A percentile compares a stretch with the other conserved stretches of the same genome.
phyloP scores from a whole-genome alignment of 2,329 filamentous ascomycete genomes.

The Xylariaceae sp. region DNA sequence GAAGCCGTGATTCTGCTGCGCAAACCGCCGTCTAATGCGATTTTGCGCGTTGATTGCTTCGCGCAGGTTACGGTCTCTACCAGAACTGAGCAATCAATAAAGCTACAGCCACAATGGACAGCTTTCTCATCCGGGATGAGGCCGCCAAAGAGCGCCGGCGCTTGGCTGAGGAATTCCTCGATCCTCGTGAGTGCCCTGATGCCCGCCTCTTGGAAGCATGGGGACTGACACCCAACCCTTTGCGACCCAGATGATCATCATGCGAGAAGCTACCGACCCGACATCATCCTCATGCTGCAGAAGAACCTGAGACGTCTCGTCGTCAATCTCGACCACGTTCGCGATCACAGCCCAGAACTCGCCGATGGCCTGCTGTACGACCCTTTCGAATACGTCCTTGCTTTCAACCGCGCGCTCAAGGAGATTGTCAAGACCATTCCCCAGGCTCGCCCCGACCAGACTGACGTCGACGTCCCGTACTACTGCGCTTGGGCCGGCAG shows the following conservation, averaged over 20 bases:
- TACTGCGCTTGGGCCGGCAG: conserved; percentile 97
- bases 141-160: conserved; percentile 76
- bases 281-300: conserved; percentile 73
- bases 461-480: conserved; percentile 72
- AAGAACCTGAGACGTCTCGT: conserved; percentile 57
- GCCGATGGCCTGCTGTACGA: conserved; percentile 70
- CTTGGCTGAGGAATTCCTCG: conserved; percentile 84
- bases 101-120: too few relatives aligned
- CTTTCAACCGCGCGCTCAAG: conserved; percentile 86
- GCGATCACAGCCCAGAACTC: conserved; percentile 77
- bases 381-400: conserved; percentile 81
- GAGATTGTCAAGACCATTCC: conserved; percentile 76
- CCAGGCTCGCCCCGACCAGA: conserved; percentile 67
- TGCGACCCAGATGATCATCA: conserved; percentile 39
- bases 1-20: too few relatives aligned
- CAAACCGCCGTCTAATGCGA: too few relatives aligned
- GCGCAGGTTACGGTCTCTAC: background rate
- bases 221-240: background rate
- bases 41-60: background rate
- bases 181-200: conserved; percentile 61
- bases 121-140: conserved; percentile 72
- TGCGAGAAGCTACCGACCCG: conserved; percentile 72
- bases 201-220: background rate
- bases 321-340: conserved; percentile 83
- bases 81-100: conserved; percentile 50